Evolutionary conservation across 1,284 basidiomycete species (phyloP), one percentile per base, ranked within the genome.

Genomic region (Sanghuangporus weigelae): DNA sequence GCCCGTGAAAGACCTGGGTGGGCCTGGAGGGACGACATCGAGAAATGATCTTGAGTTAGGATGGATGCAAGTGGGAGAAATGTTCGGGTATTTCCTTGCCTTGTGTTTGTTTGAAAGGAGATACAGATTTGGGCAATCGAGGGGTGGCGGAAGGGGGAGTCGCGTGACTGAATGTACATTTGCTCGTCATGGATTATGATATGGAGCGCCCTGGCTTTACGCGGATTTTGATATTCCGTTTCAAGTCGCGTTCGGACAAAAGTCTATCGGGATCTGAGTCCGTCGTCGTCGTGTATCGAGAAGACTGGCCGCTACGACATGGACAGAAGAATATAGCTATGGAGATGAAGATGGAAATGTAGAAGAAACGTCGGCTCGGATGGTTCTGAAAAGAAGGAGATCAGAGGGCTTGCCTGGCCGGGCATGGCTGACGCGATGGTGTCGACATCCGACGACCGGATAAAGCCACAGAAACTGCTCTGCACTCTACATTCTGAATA

Each of bases 241-340:
- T 53, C 31, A 54, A 38, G 16, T 54, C 12, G 31, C 35, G 36
- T 35, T 38, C 35, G 31, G 53, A 54, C 48, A 54, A 54, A 54
- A 54, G 53, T 31, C 53, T 36, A 54, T 54, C 53, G 21, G 53
- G 53, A 54, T 54, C 53, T 54, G 31, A 54, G 12, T 53, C 48
- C 48, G 42, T 44, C n/a, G 12, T 44, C 42, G 12, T 12, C 7
- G 42, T 44, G 50, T 11, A 11, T 51, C 21, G 50, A n/a, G 50
- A 51, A 51, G 31, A 26, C 19, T 11, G 21, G 48, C 16, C 10
- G 2, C 21, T n/a, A 50, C 50, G 14, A 14, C n/a, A 16, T 1
- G 50, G 16, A 14, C 50, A 50, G 2, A 21, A 26, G 48, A 19
- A 35, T 4, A 26, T 51, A 35, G 16, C n/a, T 54, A 51, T n/a